Evolutionary conservation across 2,329 filamentous ascomycete species (phyloP), one percentile per base, ranked within the genome.

Genomic region (Pseudogymnoascus sp.): DNA sequence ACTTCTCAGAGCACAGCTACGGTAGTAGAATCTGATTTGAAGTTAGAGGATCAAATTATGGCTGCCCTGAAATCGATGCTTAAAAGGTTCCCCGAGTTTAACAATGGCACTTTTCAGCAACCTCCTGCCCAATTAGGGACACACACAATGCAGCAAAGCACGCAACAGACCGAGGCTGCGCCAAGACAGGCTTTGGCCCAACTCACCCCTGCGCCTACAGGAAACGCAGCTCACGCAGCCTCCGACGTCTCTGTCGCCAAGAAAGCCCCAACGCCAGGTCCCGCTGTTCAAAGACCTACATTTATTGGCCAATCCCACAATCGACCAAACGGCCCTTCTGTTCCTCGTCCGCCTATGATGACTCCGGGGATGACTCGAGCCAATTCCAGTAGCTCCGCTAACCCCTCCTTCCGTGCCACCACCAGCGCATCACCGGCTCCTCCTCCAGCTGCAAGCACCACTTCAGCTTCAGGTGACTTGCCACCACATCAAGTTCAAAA

Each of bases 331-430:
- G 61, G 62, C 18, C 46, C 67, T 40, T 63, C 68, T 10, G 65
- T 73, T 23, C 67, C 71, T 16, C 66, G 72, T 53, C 71, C 70
- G 28, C 70, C 71, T 60, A 72, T 74, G 68, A 71, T 65, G 63
- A 64, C 68, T 59, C 65, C 66, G 36, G 66, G 66, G 18, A 66
- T 69, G 38, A 67, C 60, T 59, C 62, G 69, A 34, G 68, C 65
- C 31, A 69, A 67, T 63, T 70, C 71, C 18, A 67, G 40, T 25
- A 68, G 67, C 40, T 63, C 66, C 34, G 67, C 64, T 56, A 66
- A 65, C 66, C 61, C 46, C 62, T 31, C 65, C 14, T 40, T 34
- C 25, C 53, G 34, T 10, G 31, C 50, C 14, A 40, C 63, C 53
- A 62, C 64, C 40, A 66, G 62, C 56, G 66, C 61, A 40, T 62